Conservation (phyloP, 1,139 yeast species). For the Blastobotrys niveus region DNA sequence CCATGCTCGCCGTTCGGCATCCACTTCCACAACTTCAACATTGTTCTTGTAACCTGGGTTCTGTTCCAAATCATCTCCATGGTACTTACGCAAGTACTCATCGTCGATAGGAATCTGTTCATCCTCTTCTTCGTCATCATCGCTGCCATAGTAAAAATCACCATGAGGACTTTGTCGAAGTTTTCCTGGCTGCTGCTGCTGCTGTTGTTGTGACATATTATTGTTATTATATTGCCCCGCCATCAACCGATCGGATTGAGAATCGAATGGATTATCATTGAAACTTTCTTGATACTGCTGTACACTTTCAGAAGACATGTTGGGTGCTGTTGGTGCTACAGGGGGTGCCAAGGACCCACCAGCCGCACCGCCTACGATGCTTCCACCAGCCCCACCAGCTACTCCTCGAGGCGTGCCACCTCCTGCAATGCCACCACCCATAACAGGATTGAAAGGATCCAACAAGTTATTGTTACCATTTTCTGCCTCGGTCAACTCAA, state of each 20-base stretch:
- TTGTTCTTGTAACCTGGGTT: slow-evolving; percentile 19
- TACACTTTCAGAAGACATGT: too few species aligned
- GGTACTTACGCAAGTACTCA: slow-evolving; percentile 24
- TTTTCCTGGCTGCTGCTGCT: slow-evolving; percentile 14
- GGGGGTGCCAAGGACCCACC: too few species aligned
- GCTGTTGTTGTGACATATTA: background rate
- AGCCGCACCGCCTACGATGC: too few species aligned
- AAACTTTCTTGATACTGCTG: slow-evolving; percentile 3
- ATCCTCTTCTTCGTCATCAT: slow-evolving; percentile 22
- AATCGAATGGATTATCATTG: slow-evolving; percentile 6
- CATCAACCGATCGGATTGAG: slow-evolving; percentile 4
- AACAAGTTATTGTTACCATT: too few species aligned
- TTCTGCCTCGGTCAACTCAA: slow-evolving; percentile 15
- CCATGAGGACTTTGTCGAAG: slow-evolving; percentile 13
- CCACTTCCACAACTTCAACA: slow-evolving; percentile 29
- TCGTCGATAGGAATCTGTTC: slow-evolving; percentile 26
- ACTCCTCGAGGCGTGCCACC: background rate
- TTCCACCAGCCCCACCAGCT: too few species aligned
- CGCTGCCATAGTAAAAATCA: slow-evolving; percentile 15
- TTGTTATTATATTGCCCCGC: background rate
- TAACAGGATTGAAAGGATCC: background rate
- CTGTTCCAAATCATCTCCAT: slow-evolving; percentile 26
- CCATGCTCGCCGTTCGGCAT: slow-evolving; percentile 35
- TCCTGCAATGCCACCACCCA: background rate
- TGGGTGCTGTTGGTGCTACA: too few species aligned